These are phyloP conservation scores for Camelina neglecta DNA, from an alignment of 345 rosid species.

Conservation along the genomic window DNA sequence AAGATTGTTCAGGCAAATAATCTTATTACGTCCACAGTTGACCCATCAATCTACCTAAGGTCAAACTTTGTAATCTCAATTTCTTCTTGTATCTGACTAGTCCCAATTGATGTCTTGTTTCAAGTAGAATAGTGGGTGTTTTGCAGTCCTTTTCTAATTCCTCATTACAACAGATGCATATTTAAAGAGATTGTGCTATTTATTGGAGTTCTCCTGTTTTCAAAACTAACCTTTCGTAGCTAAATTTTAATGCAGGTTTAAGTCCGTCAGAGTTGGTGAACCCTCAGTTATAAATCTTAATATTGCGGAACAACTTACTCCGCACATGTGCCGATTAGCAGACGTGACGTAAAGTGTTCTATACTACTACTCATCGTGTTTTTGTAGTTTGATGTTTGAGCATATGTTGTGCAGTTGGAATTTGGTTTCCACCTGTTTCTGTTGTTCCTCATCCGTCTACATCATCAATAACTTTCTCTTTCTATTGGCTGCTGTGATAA, in stretches of 20 bases:
- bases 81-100: not conserved
- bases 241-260: slow-evolving; percentile 59
- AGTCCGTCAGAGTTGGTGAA: slow-evolving; percentile 67
- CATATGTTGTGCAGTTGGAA: slow-evolving; percentile 7
- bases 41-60: slow-evolving; percentile 71
- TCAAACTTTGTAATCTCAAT: not conserved
- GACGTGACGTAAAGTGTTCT: slow-evolving; percentile 68
- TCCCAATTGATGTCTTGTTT: not conserved
- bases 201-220: slow-evolving; percentile 17
- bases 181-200: not conserved
- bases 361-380: slow-evolving; percentile 9
- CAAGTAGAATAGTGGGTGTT: slow-evolving; percentile 2
- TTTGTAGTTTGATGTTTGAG: not conserved
- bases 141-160: slow-evolving; percentile 1
- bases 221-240: not conserved
- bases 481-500: slow-evolving; percentile 16
- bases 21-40: slow-evolving; percentile 52
- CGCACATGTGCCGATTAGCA: slow-evolving; percentile 83
- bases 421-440: slow-evolving; percentile 4
- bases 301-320: slow-evolving; percentile 51
- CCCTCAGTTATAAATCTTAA: slow-evolving; percentile 53
- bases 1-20: slow-evolving; percentile 87
- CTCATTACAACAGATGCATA: not conserved
- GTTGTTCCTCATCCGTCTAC: slow-evolving; percentile 3
- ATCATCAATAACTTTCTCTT: not conserved